Evolutionary conservation across 805 yeast species (phyloP).

Genomic region (Lachancea dasiensis): DNA sequence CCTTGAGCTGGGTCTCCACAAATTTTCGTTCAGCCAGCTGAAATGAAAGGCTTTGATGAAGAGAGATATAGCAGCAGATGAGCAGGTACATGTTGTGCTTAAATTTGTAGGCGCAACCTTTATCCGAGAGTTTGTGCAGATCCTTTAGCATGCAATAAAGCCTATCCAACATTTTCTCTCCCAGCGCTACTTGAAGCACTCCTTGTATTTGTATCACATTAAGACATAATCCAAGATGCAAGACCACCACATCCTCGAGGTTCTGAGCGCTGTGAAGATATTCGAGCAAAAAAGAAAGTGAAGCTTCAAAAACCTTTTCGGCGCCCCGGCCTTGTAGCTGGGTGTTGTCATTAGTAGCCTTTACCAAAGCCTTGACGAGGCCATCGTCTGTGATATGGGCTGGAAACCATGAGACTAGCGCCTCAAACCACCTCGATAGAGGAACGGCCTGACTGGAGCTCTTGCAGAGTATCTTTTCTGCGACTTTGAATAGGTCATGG

Average conservation of each 20-base stretch:
- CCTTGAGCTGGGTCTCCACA: neutral
- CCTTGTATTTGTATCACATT: slow-evolving; percentile 4
- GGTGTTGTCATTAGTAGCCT: slow-evolving; percentile 16
- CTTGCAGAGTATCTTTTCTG: slow-evolving; percentile 2
- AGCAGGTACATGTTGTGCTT: slow-evolving; percentile 7
- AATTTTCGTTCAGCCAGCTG: neutral
- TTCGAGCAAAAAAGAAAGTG: neutral
- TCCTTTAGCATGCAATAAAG: neutral
- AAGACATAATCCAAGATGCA: slow-evolving; percentile 10
- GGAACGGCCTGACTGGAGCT: neutral
- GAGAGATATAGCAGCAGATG: slow-evolving; percentile 4
- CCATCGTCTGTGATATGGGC: neutral
- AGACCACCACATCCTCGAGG: slow-evolving; percentile 5
- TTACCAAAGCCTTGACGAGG: slow-evolving; percentile 20
- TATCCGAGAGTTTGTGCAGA: neutral
- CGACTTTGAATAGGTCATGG: neutral
- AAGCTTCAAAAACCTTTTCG: neutral
- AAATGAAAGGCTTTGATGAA: neutral
- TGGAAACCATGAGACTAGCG: neutral
- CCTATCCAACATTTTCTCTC: neutral
- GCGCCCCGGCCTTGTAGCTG: slow-evolving; percentile 1
- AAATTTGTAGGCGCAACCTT: neutral
- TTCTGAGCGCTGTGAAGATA: neutral
- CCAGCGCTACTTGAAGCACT: neutral
- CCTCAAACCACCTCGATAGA: neutral